Evolutionary conservation across 176 grass and related monocot species (phyloP).

Genomic region (Aegilops tauschii): DNA sequence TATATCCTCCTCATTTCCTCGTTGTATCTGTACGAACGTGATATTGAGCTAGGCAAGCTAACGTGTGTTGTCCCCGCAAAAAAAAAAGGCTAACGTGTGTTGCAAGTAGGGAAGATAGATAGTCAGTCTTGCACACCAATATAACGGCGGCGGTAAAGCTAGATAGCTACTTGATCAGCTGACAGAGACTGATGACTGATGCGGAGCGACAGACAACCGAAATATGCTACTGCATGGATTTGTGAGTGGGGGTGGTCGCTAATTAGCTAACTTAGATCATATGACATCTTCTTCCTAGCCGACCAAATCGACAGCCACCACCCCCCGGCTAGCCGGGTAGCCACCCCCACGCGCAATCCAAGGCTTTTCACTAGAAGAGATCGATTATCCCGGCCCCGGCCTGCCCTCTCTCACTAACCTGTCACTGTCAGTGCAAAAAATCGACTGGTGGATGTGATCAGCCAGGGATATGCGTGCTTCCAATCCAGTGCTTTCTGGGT

Average conservation of each 20-base stretch:
- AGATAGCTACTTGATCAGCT: neutral
- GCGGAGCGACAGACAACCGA: neutral
- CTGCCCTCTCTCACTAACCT: neutral
- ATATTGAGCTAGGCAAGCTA: too few relatives aligned
- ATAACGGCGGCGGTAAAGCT: constrained; percentile 47
- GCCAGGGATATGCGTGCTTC: constrained; percentile 11
- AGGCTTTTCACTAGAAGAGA: constrained; percentile 7
- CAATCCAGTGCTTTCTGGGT: constrained; percentile 14
- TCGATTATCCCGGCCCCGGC: neutral
- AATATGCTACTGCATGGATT: neutral
- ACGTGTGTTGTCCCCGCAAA: too few relatives aligned
- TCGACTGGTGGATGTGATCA: neutral
- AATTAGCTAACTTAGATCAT: neutral
- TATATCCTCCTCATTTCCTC: neutral
- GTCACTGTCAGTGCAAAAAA: constrained; percentile 3
- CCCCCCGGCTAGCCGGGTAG: neutral
- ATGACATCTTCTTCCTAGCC: neutral
- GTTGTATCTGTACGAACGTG: neutral
- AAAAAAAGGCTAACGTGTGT: neutral
- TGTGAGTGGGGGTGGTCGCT: neutral
- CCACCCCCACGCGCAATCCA: constrained; percentile 32
- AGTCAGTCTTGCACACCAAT: constrained; percentile 40
- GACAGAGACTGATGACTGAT: neutral
- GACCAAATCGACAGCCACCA: constrained; percentile 43
- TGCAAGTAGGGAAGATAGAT: constrained; percentile 17